phyloP scores from a whole-genome alignment of 2,329 filamentous ascomycete genomes.

The Aspergillus aculeatinus region DNA sequence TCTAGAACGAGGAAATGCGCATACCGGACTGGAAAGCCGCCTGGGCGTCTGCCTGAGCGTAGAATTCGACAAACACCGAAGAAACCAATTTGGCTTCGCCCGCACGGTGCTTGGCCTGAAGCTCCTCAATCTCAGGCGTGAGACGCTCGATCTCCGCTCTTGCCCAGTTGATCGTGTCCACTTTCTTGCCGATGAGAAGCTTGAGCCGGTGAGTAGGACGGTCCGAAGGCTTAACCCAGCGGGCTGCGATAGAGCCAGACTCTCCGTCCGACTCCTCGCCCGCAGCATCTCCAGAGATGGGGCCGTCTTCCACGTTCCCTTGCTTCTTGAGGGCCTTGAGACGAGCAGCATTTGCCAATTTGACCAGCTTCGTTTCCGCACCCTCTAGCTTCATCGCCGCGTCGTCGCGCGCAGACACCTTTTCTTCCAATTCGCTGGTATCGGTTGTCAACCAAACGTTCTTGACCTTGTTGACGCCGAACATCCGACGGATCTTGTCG shows the following conservation, averaged over 20 bases:
- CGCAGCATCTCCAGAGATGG: conserved; percentile 38
- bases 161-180: conserved; percentile 91
- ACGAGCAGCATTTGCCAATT: conserved; percentile 70
- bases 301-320: conserved; percentile 39
- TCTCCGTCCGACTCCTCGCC: conserved; percentile 61
- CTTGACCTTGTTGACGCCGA: conserved; percentile 73
- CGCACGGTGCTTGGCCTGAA: conserved; percentile 65
- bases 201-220: conserved; percentile 75
- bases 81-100: conserved; percentile 66
- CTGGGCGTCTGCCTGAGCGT: conserved; percentile 78
- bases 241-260: conserved; percentile 68
- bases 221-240: conserved; percentile 71
- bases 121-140: conserved; percentile 67
- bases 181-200: conserved; percentile 75
- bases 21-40: conserved; percentile 71
- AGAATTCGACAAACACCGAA: conserved; percentile 89
- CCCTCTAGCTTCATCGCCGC: conserved; percentile 78
- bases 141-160: conserved; percentile 74
- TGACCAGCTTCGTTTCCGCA: conserved; percentile 83
- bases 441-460: conserved; percentile 82
- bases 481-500: conserved; percentile 73
- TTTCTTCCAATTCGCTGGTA: conserved; percentile 71
- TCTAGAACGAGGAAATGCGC: background rate
- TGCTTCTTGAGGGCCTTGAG: conserved; percentile 66
- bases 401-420: conserved; percentile 78